Base-by-base conservation (phyloP, 345 rosid genomes). In the Linum usitatissimum region DNA sequence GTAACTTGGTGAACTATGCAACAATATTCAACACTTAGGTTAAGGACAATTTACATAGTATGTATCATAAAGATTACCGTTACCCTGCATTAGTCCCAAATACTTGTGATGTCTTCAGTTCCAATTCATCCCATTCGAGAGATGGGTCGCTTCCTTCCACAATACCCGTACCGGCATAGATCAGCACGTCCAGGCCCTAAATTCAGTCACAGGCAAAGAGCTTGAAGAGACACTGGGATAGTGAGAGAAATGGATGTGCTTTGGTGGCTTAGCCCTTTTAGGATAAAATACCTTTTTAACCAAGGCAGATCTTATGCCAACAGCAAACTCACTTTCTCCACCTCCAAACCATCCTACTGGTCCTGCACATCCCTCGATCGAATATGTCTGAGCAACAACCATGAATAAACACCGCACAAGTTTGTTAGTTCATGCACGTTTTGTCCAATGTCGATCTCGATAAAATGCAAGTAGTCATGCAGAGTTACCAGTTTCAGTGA, bases 291-390 rank as follows among this genome's bases (percentile, higher is more conserved):
- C 98, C 86, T 83, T 82, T 71, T 83, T 83, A 23, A 88, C 94
- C 73, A 91, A 74, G 40, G 98, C 88, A 48, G 88, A 91, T 76
- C 96, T 79, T 65, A 91, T 84, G 70, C 96, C 98, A 53, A 88
- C 91, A 59, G 90, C 83, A 82, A 88, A 91, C 68, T 91, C 98
- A 71, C 98, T 84, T 75, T 88, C 96, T 56, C 83, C 83, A 72
- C 98, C 98, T 71, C 98, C 96, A 82, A 88, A 86, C 83, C 92
- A 91, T 18, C 95, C 98, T 66, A 92, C 75, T 39, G 98, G 95
- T 18, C 96, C 98, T 67, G 93, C 95, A 92, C 93, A 92, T 88
- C 70, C 96, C 98, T 73, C 98, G 80, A 71, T 88, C 96, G 77
- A 88, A 92, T 68, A 77, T 67, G 71, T 91, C 98, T 88, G 73